Conservation (phyloP, 345 rosid species). For the Syzygium aromaticum region DNA sequence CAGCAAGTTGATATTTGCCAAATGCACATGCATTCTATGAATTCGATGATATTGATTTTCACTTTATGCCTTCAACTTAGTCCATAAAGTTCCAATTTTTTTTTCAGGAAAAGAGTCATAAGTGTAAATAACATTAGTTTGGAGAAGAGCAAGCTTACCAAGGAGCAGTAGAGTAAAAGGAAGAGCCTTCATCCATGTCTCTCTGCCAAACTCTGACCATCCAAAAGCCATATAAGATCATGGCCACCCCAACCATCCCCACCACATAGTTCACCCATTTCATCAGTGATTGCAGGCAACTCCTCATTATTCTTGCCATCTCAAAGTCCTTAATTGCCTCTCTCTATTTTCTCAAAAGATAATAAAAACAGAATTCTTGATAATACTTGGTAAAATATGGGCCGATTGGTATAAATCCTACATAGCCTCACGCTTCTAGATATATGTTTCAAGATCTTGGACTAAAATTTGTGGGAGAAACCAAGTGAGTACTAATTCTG, state of each 20-base stretch:
- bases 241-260: slow-evolving; percentile 45
- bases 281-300: slow-evolving; percentile 21
- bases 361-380: not conserved
- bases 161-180: slow-evolving; percentile 21
- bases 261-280: slow-evolving; percentile 29
- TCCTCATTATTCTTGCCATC: slow-evolving; percentile 24
- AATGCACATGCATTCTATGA: not conserved
- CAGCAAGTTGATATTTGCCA: not conserved
- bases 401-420: not conserved
- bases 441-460: not conserved
- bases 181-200: slow-evolving; percentile 19
- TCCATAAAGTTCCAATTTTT: not conserved
- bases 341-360: not conserved
- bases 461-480: not conserved
- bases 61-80: not conserved
- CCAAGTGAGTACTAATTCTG: not conserved
- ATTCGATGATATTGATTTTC: not conserved
- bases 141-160: slow-evolving; percentile 11
- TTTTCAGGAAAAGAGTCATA: not conserved
- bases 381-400: not conserved
- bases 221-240: slow-evolving; percentile 45
- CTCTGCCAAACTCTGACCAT: slow-evolving; percentile 45
- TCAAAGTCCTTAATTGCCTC: not conserved
- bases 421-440: not conserved
- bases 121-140: not conserved